Conservation (phyloP, 805 yeast genomes). For the Candida vartiovaarae region DNA sequence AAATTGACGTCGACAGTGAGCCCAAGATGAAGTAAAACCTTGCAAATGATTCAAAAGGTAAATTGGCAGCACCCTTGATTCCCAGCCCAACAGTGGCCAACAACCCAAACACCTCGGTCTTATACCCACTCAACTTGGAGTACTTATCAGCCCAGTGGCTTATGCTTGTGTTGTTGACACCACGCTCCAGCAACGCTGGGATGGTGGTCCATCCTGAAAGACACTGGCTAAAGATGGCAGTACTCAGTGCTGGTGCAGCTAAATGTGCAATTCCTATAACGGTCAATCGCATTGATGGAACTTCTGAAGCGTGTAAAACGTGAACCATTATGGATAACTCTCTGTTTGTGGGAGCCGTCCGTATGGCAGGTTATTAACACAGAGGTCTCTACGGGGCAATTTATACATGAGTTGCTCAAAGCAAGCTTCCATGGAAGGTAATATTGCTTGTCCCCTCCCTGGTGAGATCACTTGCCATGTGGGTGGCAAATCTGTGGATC, state of each 20-base stretch:
- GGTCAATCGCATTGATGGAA: slow-evolving; percentile 1
- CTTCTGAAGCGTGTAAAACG: background rate
- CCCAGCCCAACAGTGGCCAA: slow-evolving; percentile 13
- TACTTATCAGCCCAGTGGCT: slow-evolving; percentile 13
- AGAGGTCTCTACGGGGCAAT: no score
- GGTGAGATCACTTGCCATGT: no score
- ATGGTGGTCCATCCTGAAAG: slow-evolving; percentile 13
- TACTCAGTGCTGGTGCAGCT: slow-evolving; percentile 13
- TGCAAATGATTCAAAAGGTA: slow-evolving; percentile 11
- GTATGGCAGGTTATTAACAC: no score
- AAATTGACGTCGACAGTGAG: slow-evolving; percentile 6
- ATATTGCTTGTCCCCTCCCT: no score
- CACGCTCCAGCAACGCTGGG: slow-evolving; percentile 12
- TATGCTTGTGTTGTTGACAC: slow-evolving; percentile 8
- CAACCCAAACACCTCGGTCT: slow-evolving; percentile 5
- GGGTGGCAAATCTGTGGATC: no score
- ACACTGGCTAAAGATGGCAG: slow-evolving; percentile 11
- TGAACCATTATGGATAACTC: no score
- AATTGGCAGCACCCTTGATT: slow-evolving; percentile 5
- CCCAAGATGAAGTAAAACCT: slow-evolving; percentile 17
- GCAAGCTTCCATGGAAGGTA: no score
- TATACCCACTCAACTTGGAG: slow-evolving; percentile 3
- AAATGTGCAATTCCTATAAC: slow-evolving; percentile 12
- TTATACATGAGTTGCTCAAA: no score
- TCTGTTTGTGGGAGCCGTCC: no score